Evolutionary conservation across 2,329 filamentous ascomycete species (phyloP).

Genomic region (Mollisia scopiformis): DNA sequence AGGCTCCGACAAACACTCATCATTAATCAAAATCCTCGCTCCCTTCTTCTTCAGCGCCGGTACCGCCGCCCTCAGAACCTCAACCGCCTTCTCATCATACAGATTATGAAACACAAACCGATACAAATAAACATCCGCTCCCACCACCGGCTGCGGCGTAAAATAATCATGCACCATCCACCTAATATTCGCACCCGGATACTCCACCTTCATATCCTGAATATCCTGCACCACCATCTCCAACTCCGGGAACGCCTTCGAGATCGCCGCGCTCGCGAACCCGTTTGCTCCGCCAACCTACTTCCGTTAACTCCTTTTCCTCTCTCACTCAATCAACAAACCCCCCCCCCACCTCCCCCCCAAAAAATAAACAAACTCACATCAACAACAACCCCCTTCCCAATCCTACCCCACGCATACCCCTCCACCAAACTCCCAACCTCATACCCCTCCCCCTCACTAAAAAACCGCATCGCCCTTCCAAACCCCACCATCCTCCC

Average conservation of each 20-base stretch:
- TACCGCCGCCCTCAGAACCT: constrained; percentile 40
- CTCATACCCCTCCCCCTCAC: constrained; percentile 53
- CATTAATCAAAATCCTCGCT: constrained; percentile 37
- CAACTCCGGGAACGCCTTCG: constrained; percentile 27
- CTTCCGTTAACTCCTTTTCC: too few relatives aligned
- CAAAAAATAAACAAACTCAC: too few relatives aligned
- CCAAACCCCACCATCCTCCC: constrained; percentile 2
- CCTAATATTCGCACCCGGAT: constrained; percentile 26
- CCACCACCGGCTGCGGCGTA: constrained; percentile 42
- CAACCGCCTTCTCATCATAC: constrained; percentile 42
- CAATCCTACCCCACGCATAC: constrained; percentile 10
- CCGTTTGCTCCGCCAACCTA: constrained; percentile 34
- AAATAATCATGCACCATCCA: constrained; percentile 47
- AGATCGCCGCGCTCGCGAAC: constrained; percentile 29
- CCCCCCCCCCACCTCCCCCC: too few relatives aligned
- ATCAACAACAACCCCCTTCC: constrained; percentile 12
- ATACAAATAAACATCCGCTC: constrained; percentile 49
- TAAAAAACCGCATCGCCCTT: constrained; percentile 13
- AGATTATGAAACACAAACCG: constrained; percentile 52
- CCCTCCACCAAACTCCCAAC: constrained; percentile 49
- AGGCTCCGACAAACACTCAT: constrained; percentile 36
- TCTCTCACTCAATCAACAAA: too few relatives aligned
- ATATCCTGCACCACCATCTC: constrained; percentile 32
- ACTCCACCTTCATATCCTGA: constrained; percentile 41
- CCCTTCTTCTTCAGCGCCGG: constrained; percentile 46